Evolutionary conservation across 306 rosid genomes (phyloP).

Genomic region (Mimosa pudica): DNA sequence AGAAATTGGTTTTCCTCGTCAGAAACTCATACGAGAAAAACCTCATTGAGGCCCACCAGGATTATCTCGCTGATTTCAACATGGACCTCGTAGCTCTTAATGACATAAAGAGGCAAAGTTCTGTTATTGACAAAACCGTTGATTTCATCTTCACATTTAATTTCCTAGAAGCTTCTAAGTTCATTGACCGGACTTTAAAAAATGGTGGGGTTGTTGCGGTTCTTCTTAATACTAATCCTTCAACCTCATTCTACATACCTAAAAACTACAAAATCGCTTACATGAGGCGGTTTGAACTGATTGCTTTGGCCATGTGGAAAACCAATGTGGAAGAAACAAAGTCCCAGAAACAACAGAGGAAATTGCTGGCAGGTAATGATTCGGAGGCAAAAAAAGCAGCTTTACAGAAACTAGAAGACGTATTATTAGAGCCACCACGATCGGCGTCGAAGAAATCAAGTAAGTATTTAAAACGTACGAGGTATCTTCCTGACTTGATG

Average conservation of each 20-base stretch:
- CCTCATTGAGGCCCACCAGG: not conserved
- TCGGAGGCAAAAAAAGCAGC: slow-evolving; percentile 65
- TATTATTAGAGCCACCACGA: slow-evolving; percentile 79
- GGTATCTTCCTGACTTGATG: slow-evolving; percentile 73
- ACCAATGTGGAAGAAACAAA: not conserved
- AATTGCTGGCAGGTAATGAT: slow-evolving; percentile 40
- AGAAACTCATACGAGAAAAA: not conserved
- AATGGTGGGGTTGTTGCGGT: slow-evolving; percentile 41
- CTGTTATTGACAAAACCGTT: slow-evolving; percentile 18
- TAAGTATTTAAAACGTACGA: slow-evolving; percentile 53
- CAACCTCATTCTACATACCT: slow-evolving; percentile 26
- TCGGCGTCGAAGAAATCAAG: slow-evolving; percentile 63
- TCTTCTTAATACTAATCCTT: slow-evolving; percentile 14
- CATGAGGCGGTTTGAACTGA: slow-evolving; percentile 38
- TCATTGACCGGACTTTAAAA: slow-evolving; percentile 55
- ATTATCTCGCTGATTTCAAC: slow-evolving; percentile 27
- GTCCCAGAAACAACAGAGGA: slow-evolving; percentile 36
- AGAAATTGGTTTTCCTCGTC: slow-evolving; percentile 37
- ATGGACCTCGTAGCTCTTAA: slow-evolving; percentile 32
- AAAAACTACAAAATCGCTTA: slow-evolving; percentile 48
- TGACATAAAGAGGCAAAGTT: slow-evolving; percentile 39
- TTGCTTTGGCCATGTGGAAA: slow-evolving; percentile 58
- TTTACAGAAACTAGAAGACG: slow-evolving; percentile 66
- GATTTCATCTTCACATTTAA: slow-evolving; percentile 48
- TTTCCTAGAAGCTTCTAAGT: slow-evolving; percentile 35